Conservation (phyloP, 805 yeast genomes). For the Candida insectorum region DNA sequence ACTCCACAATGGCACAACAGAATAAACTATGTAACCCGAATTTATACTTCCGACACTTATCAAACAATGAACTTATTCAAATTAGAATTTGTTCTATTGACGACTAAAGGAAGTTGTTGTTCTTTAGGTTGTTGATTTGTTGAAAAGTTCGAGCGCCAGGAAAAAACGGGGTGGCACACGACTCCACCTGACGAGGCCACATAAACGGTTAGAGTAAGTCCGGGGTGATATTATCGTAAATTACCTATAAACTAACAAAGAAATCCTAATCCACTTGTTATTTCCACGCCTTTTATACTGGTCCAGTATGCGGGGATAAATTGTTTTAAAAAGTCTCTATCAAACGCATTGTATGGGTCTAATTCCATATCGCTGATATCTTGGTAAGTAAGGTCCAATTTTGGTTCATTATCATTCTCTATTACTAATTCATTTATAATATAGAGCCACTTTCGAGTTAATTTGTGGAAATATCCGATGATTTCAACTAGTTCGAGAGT, state of each 20-base stretch:
- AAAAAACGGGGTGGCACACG: no score
- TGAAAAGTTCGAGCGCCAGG: no score
- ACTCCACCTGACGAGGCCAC: no score
- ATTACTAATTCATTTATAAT: conserved; percentile 31
- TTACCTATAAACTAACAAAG: conserved; percentile 9
- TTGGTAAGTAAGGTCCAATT: conserved; percentile 36
- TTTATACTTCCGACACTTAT: no score
- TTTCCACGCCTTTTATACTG: conserved; percentile 16
- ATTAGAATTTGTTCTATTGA: no score
- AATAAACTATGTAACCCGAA: no score
- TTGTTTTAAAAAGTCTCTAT: conserved; percentile 31
- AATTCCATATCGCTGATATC: conserved; percentile 41
- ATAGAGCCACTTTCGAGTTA: conserved; percentile 36
- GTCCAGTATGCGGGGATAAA: conserved; percentile 29
- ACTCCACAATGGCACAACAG: no score
- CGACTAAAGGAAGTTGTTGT: no score
- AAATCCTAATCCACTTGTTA: conserved; percentile 10
- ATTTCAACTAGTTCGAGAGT: conserved; percentile 19
- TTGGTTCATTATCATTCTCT: conserved; percentile 19
- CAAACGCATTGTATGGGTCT: conserved; percentile 40
- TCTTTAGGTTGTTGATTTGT: conserved; percentile 9
- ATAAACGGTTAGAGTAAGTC: no score
- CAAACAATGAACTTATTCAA: no score
- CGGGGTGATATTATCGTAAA: no score
- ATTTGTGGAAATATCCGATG: conserved; percentile 37